Evolutionary conservation across 2,329 filamentous ascomycete genomes (phyloP).

Genomic region (Cordyceps javanica): DNA sequence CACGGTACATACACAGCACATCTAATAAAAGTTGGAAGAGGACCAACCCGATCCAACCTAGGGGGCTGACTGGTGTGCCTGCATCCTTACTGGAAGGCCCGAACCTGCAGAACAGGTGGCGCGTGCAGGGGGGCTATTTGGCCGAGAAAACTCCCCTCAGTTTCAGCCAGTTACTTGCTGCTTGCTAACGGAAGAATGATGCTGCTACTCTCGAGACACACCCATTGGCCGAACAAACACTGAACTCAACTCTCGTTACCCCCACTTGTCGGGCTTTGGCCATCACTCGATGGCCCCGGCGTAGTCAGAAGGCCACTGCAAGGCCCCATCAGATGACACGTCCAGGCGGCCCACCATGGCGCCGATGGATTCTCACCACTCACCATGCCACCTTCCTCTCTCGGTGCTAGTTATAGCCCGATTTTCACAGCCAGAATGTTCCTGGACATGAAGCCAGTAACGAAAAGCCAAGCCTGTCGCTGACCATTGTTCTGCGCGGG

Average conservation of each 20-base stretch:
- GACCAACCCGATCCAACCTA: neutral
- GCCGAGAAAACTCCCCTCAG: constrained; percentile 1
- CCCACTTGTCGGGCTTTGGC: no score
- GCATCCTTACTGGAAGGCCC: neutral
- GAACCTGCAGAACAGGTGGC: neutral
- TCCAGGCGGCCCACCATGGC: neutral
- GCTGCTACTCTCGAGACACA: no score
- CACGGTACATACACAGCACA: no score
- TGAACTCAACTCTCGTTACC: no score
- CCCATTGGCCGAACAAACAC: neutral
- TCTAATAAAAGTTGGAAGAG: no score
- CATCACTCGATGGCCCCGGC: no score
- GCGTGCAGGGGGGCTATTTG: constrained; percentile 5
- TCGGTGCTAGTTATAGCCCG: constrained; percentile 38
- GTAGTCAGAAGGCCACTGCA: no score
- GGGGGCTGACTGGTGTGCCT: neutral
- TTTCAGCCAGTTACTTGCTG: neutral
- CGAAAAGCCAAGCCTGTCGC: constrained; percentile 50
- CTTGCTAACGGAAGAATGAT: no score
- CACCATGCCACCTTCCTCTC: constrained; percentile 11
- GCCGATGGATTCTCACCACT: neutral
- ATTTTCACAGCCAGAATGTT: constrained; percentile 46
- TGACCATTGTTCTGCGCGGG: constrained; percentile 35
- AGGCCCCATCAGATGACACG: constrained; percentile 8
- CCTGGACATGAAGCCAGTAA: constrained; percentile 47